Percentiles rank a stretch among this genome's conserved stretches.
phyloP scores from a whole-genome alignment of 768 basidiomycete species.

The Auricularia sp. region DNA sequence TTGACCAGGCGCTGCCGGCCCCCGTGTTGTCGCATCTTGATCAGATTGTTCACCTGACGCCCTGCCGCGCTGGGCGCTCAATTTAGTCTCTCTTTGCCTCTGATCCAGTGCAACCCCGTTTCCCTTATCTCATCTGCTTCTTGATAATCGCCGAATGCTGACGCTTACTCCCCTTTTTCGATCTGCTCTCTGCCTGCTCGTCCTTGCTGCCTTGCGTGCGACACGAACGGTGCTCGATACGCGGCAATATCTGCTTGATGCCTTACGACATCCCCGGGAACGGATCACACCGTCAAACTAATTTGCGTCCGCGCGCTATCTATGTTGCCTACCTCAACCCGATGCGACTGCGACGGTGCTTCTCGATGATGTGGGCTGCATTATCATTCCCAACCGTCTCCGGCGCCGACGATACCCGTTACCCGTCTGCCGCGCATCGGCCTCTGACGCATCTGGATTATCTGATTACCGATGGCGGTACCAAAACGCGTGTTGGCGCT shows the following conservation, averaged over 20 bases:
- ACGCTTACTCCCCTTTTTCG: too few relatives aligned
- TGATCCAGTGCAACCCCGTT: neutral
- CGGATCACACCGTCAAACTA: neutral
- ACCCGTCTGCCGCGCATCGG: neutral
- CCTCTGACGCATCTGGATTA: neutral
- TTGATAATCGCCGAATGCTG: too few relatives aligned
- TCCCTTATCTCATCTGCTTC: neutral
- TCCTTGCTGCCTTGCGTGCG: too few relatives aligned
- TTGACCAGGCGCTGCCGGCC: neutral
- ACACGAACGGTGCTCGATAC: too few relatives aligned
- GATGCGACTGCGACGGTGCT: too few relatives aligned
- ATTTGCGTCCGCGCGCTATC: neutral
- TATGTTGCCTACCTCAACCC: neutral
- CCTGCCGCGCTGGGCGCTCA: neutral
- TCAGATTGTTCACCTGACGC: neutral
- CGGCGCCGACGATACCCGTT: neutral
- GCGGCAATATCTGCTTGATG: too few relatives aligned
- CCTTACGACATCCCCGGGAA: too few relatives aligned
- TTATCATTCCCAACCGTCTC: neutral
- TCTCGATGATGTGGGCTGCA: neutral
- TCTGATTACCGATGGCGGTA: neutral
- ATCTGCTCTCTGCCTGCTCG: too few relatives aligned
- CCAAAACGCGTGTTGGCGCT: neutral
- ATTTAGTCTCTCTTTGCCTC: neutral
- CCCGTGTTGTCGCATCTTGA: neutral